A percentile compares a stretch with the other conserved stretches of the same genome.
Conservation (phyloP, 495 filamentous ascomycete species). For the Aspergillus baeticus region DNA sequence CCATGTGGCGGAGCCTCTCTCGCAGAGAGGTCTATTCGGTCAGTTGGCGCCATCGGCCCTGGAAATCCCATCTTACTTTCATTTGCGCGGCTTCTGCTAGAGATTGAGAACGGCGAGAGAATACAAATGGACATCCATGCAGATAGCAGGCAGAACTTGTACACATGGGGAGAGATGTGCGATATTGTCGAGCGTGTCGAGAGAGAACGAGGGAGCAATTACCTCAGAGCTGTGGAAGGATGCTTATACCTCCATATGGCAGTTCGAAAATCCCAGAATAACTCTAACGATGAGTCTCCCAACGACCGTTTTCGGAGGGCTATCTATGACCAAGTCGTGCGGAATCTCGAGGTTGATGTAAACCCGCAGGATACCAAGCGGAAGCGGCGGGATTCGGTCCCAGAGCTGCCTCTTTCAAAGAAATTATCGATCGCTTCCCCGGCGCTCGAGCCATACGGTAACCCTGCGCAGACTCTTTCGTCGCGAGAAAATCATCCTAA, state of each 20-base stretch:
- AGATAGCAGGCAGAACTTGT: conserved; percentile 1
- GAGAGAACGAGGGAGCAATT: not conserved
- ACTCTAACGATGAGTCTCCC: not conserved
- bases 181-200: not conserved
- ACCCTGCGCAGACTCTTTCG: not conserved
- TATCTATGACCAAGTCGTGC: conserved; percentile 1
- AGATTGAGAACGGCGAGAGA: conserved; percentile 5
- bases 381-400: not conserved
- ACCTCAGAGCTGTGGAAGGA: conserved; percentile 4
- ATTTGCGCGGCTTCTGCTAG: conserved; percentile 2
- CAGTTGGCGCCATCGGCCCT: not conserved
- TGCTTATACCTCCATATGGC: conserved; percentile 1
- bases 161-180: not conserved
- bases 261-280: not conserved
- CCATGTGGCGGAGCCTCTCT: not conserved
- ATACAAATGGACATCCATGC: not conserved
- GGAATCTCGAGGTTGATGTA: not conserved
- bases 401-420: not conserved
- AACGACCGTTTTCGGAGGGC: not conserved
- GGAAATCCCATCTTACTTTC: conserved; percentile 6
- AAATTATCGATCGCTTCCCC: not conserved
- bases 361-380: not conserved
- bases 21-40: not conserved
- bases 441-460: not conserved
- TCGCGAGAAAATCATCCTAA: not conserved